These are phyloP conservation scores for Zelonia costaricensis DNA, from an alignment of 208 protist genomes.

Conservation along the genomic window DNA sequence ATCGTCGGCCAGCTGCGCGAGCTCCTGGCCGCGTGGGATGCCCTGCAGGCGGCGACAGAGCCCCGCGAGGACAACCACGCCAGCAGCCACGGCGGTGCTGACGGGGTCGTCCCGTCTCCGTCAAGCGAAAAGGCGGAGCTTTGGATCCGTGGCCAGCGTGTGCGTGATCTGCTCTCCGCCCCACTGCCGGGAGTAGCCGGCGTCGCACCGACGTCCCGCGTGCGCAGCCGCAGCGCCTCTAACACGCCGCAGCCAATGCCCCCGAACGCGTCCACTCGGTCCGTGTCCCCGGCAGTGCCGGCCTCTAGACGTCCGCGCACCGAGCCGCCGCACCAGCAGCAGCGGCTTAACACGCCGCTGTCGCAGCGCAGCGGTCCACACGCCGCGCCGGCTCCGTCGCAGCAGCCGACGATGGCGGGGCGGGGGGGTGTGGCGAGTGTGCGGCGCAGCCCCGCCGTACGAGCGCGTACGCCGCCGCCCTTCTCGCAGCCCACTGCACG, in stretches of 20 bases:
- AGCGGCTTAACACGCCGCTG: background rate
- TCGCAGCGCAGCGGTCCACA: no score
- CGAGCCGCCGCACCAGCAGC: background rate
- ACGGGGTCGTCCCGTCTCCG: background rate
- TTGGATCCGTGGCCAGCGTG: slow-evolving; percentile 23
- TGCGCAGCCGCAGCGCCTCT: background rate
- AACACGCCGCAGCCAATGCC: slow-evolving; percentile 1
- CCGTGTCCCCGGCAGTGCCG: background rate
- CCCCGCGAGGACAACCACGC: slow-evolving; percentile 7
- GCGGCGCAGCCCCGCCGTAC: no score
- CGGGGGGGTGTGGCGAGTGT: background rate
- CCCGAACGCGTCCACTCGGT: background rate
- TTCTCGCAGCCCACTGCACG: background rate
- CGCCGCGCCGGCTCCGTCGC: background rate
- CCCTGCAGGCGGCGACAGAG: slow-evolving; percentile 26
- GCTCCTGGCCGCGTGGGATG: slow-evolving; percentile 45
- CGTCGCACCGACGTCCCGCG: background rate
- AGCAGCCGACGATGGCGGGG: background rate
- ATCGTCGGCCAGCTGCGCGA: slow-evolving; percentile 49
- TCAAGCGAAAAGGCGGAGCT: slow-evolving; percentile 16
- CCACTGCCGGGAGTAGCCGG: background rate
- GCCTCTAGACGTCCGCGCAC: background rate
- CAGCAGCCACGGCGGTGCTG: background rate
- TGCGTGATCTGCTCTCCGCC: slow-evolving; percentile 21
- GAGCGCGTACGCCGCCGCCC: slow-evolving; percentile 1